Percentiles rank a stretch among this genome's conserved stretches.
Evolutionary conservation across 2,329 filamentous ascomycete species (phyloP).

Genomic region (Alternaria alternata): DNA sequence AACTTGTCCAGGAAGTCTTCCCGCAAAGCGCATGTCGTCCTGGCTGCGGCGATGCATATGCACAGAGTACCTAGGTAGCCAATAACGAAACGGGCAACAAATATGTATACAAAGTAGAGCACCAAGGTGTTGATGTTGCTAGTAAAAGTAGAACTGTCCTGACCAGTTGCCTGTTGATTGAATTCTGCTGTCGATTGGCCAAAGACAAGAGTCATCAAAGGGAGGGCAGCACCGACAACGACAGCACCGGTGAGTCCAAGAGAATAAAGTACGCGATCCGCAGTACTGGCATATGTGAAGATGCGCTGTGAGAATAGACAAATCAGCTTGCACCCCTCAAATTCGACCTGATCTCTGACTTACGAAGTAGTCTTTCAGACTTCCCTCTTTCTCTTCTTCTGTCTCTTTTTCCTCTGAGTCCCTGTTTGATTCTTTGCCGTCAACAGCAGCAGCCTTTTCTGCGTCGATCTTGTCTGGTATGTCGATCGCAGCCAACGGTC

Average conservation of each 20-base stretch:
- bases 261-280: conserved; percentile 9
- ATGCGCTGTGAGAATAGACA: conserved; percentile 11
- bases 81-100: conserved; percentile 64
- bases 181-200: conserved; percentile 27
- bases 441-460: background rate
- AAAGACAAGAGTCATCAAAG: conserved; percentile 70
- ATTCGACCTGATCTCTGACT: background rate
- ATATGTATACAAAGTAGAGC: conserved; percentile 39
- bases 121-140: conserved; percentile 19
- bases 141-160: conserved; percentile 11
- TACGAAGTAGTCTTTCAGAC: conserved; percentile 6
- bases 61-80: conserved; percentile 76
- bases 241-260: conserved; percentile 57
- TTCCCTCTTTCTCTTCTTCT: background rate
- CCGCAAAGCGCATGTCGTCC: conserved; percentile 50
- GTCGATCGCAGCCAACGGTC: background rate
- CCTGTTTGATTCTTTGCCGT: background rate
- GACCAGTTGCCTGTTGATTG: conserved; percentile 18
- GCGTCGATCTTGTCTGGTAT: background rate
- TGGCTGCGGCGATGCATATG: conserved; percentile 73
- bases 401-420: background rate
- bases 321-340: background rate
- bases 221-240: conserved; percentile 73
- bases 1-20: conserved; percentile 68
- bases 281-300: conserved; percentile 19